Percentiles rank a stretch among this genome's conserved stretches.
Evolutionary conservation across 2,329 filamentous ascomycete genomes (phyloP).

Genomic region (Dothiorella sarmentorum): DNA sequence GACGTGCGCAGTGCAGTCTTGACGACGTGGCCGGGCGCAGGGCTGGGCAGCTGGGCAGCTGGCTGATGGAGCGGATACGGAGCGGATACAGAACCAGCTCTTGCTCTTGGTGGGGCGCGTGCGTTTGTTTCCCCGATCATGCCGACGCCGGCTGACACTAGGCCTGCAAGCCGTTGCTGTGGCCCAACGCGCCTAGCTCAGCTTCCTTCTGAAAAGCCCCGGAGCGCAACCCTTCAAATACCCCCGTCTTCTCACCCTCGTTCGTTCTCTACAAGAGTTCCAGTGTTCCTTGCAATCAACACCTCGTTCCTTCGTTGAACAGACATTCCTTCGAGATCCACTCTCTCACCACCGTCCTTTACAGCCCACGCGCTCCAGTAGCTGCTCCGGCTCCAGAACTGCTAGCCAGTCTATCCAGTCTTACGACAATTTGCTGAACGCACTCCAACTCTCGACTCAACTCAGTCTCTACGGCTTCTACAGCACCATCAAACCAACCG

Average conservation of each 20-base stretch:
- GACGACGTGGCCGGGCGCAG: slow-evolving; percentile 6
- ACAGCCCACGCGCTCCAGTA: slow-evolving; percentile 15
- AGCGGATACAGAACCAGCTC: not conserved
- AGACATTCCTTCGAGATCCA: slow-evolving; percentile 7
- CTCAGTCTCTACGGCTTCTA: slow-evolving; percentile 4
- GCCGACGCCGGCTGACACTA: slow-evolving; percentile 13
- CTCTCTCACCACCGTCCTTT: slow-evolving; percentile 13
- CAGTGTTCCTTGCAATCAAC: not conserved
- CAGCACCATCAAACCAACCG: slow-evolving; percentile 21
- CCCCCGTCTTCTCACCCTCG: not conserved
- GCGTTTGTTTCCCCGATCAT: slow-evolving; percentile 12
- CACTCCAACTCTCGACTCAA: not conserved
- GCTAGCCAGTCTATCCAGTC: slow-evolving; percentile 11
- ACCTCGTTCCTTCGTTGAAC: slow-evolving; percentile 13
- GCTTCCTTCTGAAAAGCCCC: not conserved
- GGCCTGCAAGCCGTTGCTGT: not conserved
- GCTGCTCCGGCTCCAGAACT: slow-evolving; percentile 7
- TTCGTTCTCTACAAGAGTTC: not conserved
- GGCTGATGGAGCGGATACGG: not conserved
- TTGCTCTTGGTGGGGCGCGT: slow-evolving; percentile 1
- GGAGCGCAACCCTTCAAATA: slow-evolving; percentile 4
- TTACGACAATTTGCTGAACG: not conserved
- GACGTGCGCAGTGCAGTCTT: not conserved
- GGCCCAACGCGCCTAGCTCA: not conserved
- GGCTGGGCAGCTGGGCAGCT: not conserved